Evolutionary conservation across 257 asterid genomes (phyloP).

Genomic region (Jaltomata sinuosa): DNA sequence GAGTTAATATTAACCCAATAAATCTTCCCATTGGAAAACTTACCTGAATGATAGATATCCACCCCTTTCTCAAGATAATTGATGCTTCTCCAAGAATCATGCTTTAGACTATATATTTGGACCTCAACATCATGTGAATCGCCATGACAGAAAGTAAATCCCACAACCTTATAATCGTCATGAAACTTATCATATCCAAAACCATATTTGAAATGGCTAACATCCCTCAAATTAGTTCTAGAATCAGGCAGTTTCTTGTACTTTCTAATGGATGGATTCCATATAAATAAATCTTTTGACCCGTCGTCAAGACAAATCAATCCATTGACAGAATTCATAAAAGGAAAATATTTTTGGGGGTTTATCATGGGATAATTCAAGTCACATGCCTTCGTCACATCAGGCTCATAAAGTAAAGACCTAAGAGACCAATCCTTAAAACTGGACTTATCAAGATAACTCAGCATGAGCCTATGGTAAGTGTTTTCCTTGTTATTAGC

Average conservation of each 20-base stretch:
- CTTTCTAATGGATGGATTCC: slow-evolving; percentile 37
- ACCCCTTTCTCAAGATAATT: neutral
- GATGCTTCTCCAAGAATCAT: slow-evolving; percentile 4
- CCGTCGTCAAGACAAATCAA: slow-evolving; percentile 22
- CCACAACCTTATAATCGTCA: slow-evolving; percentile 17
- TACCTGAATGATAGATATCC: neutral
- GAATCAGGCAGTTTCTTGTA: slow-evolving; percentile 28
- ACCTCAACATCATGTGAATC: neutral
- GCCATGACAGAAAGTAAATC: slow-evolving; percentile 13
- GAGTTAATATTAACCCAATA: slow-evolving; percentile 10
- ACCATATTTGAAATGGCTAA: slow-evolving; percentile 13
- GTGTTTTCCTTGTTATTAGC: neutral
- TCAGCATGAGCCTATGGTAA: neutral
- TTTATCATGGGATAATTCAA: neutral
- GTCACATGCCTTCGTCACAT: neutral
- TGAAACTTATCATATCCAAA: slow-evolving; percentile 30
- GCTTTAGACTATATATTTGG: slow-evolving; percentile 5
- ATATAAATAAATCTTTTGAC: slow-evolving; percentile 14
- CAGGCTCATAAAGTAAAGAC: neutral
- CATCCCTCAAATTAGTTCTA: neutral
- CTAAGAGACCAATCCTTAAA: neutral
- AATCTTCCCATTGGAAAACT: slow-evolving; percentile 6
- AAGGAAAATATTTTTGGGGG: neutral
- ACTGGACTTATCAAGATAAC: neutral
- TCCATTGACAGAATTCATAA: slow-evolving; percentile 44